Conservation (phyloP, 352 stramenopile species). For the Globisporangium middletonii region DNA sequence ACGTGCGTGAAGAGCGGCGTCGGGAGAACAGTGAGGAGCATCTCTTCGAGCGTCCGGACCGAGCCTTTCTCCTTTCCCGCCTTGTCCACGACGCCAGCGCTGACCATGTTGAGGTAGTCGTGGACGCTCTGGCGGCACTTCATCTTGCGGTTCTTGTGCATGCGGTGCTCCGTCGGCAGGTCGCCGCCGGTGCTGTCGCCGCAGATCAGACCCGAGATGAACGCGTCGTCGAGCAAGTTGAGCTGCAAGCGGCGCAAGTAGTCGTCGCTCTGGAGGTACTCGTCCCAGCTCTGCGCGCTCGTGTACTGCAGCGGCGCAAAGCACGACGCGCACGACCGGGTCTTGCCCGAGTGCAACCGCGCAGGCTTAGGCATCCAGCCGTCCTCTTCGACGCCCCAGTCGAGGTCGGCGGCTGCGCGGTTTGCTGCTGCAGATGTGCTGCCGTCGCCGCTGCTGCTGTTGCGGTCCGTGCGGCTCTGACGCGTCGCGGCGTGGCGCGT, state of each 20-base stretch:
- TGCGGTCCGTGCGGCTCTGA: slow-evolving; percentile 10
- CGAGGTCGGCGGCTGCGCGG: slow-evolving; percentile 2
- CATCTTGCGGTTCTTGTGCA: slow-evolving; percentile 79
- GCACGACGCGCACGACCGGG: slow-evolving; percentile 69
- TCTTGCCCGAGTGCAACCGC: slow-evolving; percentile 72
- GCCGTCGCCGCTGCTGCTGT: slow-evolving; percentile 8
- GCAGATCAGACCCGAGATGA: slow-evolving; percentile 76
- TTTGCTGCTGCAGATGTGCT: not conserved
- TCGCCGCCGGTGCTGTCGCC: slow-evolving; percentile 64
- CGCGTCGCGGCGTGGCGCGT: not conserved
- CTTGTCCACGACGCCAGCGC: slow-evolving; percentile 66
- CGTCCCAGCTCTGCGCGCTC: slow-evolving; percentile 60
- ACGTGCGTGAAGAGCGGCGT: slow-evolving; percentile 77
- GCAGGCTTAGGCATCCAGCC: slow-evolving; percentile 84
- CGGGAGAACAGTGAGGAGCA: slow-evolving; percentile 67
- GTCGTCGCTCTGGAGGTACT: slow-evolving; percentile 76
- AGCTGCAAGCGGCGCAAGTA: slow-evolving; percentile 66
- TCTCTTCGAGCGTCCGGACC: slow-evolving; percentile 71
- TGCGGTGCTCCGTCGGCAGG: slow-evolving; percentile 76
- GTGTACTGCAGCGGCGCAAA: slow-evolving; percentile 76
- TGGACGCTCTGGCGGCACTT: slow-evolving; percentile 80
- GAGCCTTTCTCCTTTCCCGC: slow-evolving; percentile 70
- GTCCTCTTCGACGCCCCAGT: slow-evolving; percentile 40
- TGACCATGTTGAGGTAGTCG: slow-evolving; percentile 81
- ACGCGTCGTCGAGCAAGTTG: slow-evolving; percentile 72